Evolutionary conservation across 2,329 filamentous ascomycete genomes (phyloP).

Genomic region (Dendryphion nanum): DNA sequence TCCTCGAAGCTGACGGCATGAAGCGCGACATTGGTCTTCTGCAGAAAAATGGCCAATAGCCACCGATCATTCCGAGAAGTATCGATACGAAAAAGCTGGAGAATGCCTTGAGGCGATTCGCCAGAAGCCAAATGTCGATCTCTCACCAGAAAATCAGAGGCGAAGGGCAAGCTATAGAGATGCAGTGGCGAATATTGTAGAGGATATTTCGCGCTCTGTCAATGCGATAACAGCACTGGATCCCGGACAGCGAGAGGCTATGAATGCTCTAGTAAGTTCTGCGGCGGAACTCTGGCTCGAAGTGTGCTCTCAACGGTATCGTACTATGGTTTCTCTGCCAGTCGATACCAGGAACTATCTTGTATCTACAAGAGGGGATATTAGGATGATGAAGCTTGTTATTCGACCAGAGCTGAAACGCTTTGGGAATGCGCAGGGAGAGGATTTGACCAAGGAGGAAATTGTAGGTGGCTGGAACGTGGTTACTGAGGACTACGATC

Average conservation of each 20-base stretch:
- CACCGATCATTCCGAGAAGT: too few relatives aligned
- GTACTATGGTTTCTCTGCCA: slow-evolving; percentile 8
- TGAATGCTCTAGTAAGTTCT: slow-evolving; percentile 7
- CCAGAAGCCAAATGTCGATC: too few relatives aligned
- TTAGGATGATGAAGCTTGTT: slow-evolving; percentile 5
- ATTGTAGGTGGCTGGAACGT: slow-evolving; percentile 11
- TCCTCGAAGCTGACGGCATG: too few relatives aligned
- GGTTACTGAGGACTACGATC: neutral
- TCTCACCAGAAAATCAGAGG: too few relatives aligned
- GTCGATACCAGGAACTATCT: slow-evolving; percentile 4
- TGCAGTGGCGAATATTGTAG: slow-evolving; percentile 1
- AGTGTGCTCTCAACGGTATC: slow-evolving; percentile 11
- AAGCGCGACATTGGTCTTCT: too few relatives aligned
- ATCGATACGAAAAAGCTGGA: too few relatives aligned
- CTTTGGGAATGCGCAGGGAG: slow-evolving; percentile 13
- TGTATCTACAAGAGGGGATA: neutral
- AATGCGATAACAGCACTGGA: slow-evolving; percentile 6
- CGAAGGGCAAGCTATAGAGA: neutral
- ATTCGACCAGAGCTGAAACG: slow-evolving; percentile 12
- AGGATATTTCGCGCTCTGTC: slow-evolving; percentile 3
- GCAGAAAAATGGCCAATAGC: too few relatives aligned
- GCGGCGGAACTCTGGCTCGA: slow-evolving; percentile 14
- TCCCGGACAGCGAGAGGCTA: slow-evolving; percentile 1
- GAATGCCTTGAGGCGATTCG: too few relatives aligned
- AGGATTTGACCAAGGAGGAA: slow-evolving; percentile 8